Evolutionary conservation across 2,329 filamentous ascomycete genomes (phyloP), one percentile per base, ranked within the genome.

Genomic region (Pestalotiopsis sp.): DNA sequence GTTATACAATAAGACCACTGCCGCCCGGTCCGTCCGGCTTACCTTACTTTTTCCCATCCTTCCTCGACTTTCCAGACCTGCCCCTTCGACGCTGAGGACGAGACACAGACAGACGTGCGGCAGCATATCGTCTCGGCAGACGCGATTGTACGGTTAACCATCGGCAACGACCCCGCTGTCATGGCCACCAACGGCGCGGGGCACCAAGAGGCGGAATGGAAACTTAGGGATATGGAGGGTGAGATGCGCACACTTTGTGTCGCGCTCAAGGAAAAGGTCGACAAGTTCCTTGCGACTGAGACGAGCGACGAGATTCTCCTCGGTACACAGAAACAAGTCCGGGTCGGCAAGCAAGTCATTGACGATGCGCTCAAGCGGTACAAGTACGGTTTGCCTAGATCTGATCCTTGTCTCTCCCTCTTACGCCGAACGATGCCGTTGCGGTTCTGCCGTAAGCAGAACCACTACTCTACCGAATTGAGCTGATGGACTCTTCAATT

Each of bases 281-380:
- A 87, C 62, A 82, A 84, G 26, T 94, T 97, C 75, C 83, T 97
- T 66, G 82, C 82, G 60, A 84, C 89, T 71, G 79, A 87, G 39
- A 82, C 88, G 68, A 82, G 84, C 3, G 85, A 86, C 22, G 81
- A 87, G 66, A 79, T 87, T 58, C 80, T 94, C 68, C 83, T 81
- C 72, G 84, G 83, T 66, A 88, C 94, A 35, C 94, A 98, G 81
- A 80, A 82, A 67, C 94, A 96, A 82, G 92, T 92, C 59, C 87
- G 89, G 69, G 83, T 88, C 65, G 91, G 94, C 26, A 84, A 97
- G 75, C 85, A 81, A 24, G 89, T 97, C 24, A 89, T 98, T 68
- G 86, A 89, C 69, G 87, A 93, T 74, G 93, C 94, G 14, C 83
- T 98, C 75, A 80, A 88, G 70, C 86, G 85, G 76, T 98, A 97